phyloP scores from a whole-genome alignment of 331 rosid species.

The Spiraea crenata region DNA sequence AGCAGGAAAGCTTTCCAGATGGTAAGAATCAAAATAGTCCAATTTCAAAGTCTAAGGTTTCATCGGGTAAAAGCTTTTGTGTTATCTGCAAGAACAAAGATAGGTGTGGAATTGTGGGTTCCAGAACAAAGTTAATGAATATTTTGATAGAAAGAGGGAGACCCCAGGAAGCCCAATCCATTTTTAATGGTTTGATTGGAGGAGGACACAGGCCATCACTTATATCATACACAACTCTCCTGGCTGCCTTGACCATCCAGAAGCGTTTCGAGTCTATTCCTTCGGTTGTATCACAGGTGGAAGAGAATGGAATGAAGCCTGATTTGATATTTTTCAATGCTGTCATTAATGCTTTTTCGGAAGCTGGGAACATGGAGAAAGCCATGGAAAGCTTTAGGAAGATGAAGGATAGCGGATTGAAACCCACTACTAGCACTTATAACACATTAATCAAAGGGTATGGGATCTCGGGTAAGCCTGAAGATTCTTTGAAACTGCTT shows the following conservation, averaged over 20 bases:
- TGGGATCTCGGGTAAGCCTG: constrained; percentile 68
- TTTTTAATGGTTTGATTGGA: constrained; percentile 48
- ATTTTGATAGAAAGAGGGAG: constrained; percentile 51
- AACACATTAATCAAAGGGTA: constrained; percentile 72
- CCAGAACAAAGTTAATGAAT: constrained; percentile 60
- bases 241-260: constrained; percentile 55
- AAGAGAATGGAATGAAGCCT: constrained; percentile 57
- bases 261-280: constrained; percentile 51
- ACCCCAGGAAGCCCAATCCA: constrained; percentile 45
- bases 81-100: constrained; percentile 38
- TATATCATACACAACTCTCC: constrained; percentile 56
- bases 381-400: constrained; percentile 53
- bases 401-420: constrained; percentile 62
- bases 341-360: constrained; percentile 63
- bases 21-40: constrained; percentile 28
- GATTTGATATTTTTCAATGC: constrained; percentile 62
- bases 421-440: constrained; percentile 50
- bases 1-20: constrained; percentile 37
- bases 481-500: constrained; percentile 52
- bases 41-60: constrained; percentile 29
- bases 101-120: constrained; percentile 48
- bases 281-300: constrained; percentile 50
- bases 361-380: constrained; percentile 65
- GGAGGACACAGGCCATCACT: constrained; percentile 72
- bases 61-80: constrained; percentile 38